Evolutionary conservation across 345 rosid genomes (phyloP).

Genomic region (Kandelia obovata): DNA sequence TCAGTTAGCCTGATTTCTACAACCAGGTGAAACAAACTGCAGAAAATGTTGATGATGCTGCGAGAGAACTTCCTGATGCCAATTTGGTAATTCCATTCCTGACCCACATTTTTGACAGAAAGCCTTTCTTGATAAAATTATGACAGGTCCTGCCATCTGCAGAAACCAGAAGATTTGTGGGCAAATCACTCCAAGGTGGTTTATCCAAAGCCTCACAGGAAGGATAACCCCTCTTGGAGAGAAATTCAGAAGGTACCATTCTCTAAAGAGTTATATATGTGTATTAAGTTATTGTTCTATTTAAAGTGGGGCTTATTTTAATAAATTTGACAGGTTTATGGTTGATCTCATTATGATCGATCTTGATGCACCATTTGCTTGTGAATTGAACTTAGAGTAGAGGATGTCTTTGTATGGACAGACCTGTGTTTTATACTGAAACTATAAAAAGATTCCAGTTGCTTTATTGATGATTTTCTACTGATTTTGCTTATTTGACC

Average conservation of each 20-base stretch:
- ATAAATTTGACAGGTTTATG: not conserved
- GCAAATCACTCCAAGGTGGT: conserved; percentile 77
- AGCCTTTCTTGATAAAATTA: conserved; percentile 11
- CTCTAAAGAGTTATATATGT: not conserved
- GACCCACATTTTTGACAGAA: not conserved
- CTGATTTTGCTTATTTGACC: not conserved
- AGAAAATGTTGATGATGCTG: conserved; percentile 83
- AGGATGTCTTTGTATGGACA: not conserved
- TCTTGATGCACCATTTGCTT: not conserved
- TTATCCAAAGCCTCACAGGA: conserved; percentile 84
- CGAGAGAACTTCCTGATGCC: conserved; percentile 93
- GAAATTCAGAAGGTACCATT: conserved; percentile 67
- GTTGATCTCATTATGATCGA: not conserved
- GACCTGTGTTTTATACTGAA: no score
- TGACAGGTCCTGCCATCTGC: conserved; percentile 20
- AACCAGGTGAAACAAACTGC: conserved; percentile 81
- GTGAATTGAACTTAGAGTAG: not conserved
- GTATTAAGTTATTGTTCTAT: no score
- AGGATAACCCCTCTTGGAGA: conserved; percentile 62
- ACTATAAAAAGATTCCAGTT: not conserved
- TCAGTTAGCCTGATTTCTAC: conserved; percentile 7
- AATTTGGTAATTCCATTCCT: conserved; percentile 53
- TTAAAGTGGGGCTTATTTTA: not conserved
- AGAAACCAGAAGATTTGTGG: conserved; percentile 98
- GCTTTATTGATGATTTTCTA: not conserved